Evolutionary conservation across 768 basidiomycete species (phyloP).

Genomic region (Tubosaeta brunneosetosa): DNA sequence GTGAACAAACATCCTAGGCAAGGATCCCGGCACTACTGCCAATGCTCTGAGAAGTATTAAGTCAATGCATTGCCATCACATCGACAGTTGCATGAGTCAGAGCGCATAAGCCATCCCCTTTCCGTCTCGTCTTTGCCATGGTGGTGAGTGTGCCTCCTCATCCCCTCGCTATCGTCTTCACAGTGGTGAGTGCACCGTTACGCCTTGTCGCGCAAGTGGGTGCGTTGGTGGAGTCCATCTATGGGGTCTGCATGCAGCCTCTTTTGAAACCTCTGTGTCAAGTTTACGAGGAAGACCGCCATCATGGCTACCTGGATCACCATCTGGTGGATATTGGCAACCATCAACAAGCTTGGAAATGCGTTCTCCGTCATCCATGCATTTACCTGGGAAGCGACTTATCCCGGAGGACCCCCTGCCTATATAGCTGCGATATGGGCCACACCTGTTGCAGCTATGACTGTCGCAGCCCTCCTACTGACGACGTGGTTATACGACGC

Average conservation of each 20-base stretch:
- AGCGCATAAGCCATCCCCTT: too few species aligned
- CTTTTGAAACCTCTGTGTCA: not conserved
- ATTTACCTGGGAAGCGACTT: not conserved
- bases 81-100: too few species aligned
- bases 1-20: not conserved
- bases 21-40: not conserved
- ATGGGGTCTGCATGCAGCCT: not conserved
- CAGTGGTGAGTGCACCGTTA: too few species aligned
- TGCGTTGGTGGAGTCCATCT: too few species aligned
- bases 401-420: not conserved
- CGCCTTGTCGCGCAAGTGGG: too few species aligned
- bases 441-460: not conserved
- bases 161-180: too few species aligned
- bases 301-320: not conserved
- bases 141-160: too few species aligned
- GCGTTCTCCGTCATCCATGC: not conserved
- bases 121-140: too few species aligned
- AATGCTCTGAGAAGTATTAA: too few species aligned
- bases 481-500: not conserved
- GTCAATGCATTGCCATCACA: too few species aligned
- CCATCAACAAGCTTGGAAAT: not conserved
- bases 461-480: not conserved
- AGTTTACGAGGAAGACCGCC: not conserved
- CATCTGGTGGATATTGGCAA: not conserved
- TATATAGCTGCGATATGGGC: not conserved